phyloP scores from a whole-genome alignment of 768 basidiomycete genomes.

The Termitomyces sp. region DNA sequence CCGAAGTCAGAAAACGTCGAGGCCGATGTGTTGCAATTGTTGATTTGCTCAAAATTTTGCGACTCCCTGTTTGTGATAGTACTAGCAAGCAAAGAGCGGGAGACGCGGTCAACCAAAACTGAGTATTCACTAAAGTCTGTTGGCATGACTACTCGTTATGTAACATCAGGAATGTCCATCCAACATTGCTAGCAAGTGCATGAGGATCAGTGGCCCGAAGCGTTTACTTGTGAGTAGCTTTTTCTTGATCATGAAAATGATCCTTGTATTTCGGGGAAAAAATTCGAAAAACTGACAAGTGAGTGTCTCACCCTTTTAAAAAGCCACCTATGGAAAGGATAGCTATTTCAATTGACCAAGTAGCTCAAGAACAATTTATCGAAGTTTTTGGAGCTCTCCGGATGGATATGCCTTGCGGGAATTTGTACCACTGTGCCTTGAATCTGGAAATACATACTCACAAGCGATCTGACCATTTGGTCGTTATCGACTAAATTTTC shows the following conservation, averaged over 20 bases:
- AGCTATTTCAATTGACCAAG: background rate
- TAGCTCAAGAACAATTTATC: constrained; percentile 1
- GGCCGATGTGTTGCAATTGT: too few relatives aligned
- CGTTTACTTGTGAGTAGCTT: background rate
- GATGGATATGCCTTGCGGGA: constrained; percentile 1
- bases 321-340: background rate
- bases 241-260: background rate
- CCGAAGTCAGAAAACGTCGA: too few relatives aligned
- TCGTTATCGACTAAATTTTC: background rate
- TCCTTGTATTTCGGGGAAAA: background rate
- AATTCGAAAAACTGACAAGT: background rate
- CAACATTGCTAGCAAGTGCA: too few relatives aligned
- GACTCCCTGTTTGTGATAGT: too few relatives aligned
- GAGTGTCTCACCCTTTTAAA: background rate
- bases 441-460: background rate
- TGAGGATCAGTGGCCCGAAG: too few relatives aligned
- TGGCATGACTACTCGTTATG: too few relatives aligned
- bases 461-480: background rate
- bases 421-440: background rate
- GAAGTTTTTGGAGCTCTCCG: background rate
- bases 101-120: too few relatives aligned
- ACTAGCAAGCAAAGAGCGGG: too few relatives aligned
- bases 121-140: too few relatives aligned
- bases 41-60: too few relatives aligned
- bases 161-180: too few relatives aligned